Conservation (phyloP, 2,329 filamentous ascomycete species). For the Metarhizium sp. region DNA sequence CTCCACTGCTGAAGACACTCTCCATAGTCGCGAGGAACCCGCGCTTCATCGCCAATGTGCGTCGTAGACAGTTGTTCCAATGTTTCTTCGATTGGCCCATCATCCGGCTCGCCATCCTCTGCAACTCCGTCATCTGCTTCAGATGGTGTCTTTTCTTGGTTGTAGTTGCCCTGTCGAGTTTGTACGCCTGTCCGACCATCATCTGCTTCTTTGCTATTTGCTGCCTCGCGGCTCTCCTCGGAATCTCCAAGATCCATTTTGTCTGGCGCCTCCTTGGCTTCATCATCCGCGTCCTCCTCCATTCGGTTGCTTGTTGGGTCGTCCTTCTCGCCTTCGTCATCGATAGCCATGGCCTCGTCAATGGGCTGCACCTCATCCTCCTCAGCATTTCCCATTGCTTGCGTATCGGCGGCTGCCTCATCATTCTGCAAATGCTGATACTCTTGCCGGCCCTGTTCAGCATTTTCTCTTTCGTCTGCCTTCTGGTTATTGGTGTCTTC, state of each 20-base stretch:
- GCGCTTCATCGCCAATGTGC: constrained; percentile 47
- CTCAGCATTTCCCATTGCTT: constrained; percentile 80
- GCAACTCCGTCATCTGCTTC: constrained; percentile 28
- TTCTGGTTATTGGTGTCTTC: constrained; percentile 40
- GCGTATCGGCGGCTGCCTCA: constrained; percentile 70
- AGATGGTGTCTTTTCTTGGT: constrained; percentile 37
- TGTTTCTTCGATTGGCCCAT: constrained; percentile 40
- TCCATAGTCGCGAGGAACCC: constrained; percentile 36
- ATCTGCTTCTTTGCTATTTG: constrained; percentile 31
- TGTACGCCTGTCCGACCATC: constrained; percentile 51
- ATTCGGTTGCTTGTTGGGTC: constrained; percentile 37
- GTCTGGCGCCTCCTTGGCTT: constrained; percentile 31
- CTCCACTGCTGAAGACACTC: constrained; percentile 70
- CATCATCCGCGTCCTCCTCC: constrained; percentile 43
- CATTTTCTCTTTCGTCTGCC: constrained; percentile 36
- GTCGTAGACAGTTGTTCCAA: constrained; percentile 62
- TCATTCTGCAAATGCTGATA: constrained; percentile 91
- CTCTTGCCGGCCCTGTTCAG: constrained; percentile 70
- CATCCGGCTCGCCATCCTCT: constrained; percentile 40
- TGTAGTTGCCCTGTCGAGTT: constrained; percentile 48
- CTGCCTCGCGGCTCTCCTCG: constrained; percentile 28
- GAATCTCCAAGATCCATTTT: constrained; percentile 32
- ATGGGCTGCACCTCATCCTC: constrained; percentile 81
- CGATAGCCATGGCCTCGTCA: constrained; percentile 82
- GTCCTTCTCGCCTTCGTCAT: constrained; percentile 60